Evolutionary conservation across 2,329 filamentous ascomycete genomes (phyloP), one percentile per base, ranked within the genome.

Genomic region (Colletotrichum noveboracense): DNA sequence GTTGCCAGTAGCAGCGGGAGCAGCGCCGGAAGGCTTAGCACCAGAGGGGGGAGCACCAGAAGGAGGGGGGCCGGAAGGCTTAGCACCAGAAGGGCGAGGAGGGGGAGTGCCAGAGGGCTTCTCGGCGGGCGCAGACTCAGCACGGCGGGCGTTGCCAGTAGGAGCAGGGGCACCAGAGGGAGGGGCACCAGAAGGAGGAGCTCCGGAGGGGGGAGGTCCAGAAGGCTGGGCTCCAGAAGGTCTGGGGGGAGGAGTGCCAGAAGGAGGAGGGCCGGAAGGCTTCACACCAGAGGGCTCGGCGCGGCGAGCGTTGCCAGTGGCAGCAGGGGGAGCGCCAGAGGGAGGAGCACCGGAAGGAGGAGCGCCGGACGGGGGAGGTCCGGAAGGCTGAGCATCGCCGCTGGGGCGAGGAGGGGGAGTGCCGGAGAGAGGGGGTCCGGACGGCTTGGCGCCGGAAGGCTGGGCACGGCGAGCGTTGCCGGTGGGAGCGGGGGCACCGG

Each of bases 401-500:
- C 24, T n/a, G 12, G 70, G 60, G 9, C 36, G 61, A 21, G 70
- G 66, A 34, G 70, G 70, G 26, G 32, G 55, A 14, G 70, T 36
- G 14, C 67, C 67, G 18, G 70, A 26, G 16, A 56, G 70, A 56
- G 34, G 36, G 18, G 68, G 26, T 3, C 70, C 70, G 6, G 62
- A 58, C 7, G 66, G 66, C 66, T 61, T 69, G 3, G 21, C 66
- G 13, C 36, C 66, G 13, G 66, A 26, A 68, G 66, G 55, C 52
- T 67, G 48, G n/a, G 68, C 68, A 58, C 68, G 68, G 30, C 48
- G 61, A 14, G 68, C 68, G 24, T 71, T 71, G 38, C 52, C 66
- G 5, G 68, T 71, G 18, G 68, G 68, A 58, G 68, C 68, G 16
- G 68, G 68, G 12, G 60, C 68, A 52, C 16, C 69, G 52, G 36